Conservation (phyloP, 371 early-diverging fungal species). For the Lichtheimia ornata region DNA sequence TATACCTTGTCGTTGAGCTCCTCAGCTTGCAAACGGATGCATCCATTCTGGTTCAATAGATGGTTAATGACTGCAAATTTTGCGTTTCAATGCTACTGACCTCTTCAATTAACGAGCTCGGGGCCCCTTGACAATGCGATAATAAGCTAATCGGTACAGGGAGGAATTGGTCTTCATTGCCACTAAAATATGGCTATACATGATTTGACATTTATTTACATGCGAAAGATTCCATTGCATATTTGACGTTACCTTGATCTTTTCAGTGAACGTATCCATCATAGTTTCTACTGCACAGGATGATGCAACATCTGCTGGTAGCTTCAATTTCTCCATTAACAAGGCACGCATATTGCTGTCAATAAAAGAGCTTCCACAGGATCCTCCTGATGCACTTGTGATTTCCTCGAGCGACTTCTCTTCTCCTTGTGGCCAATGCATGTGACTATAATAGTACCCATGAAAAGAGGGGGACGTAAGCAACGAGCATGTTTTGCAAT, state of each 20-base stretch:
- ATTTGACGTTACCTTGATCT: slow-evolving; percentile 38
- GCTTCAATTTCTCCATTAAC: slow-evolving; percentile 26
- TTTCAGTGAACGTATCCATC: slow-evolving; percentile 42
- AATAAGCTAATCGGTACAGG: not conserved
- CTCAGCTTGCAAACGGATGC: slow-evolving; percentile 29
- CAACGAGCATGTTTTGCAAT: too few relatives aligned
- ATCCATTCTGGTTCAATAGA: slow-evolving; percentile 26
- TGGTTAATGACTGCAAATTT: not conserved
- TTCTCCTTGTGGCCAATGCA: slow-evolving; percentile 21
- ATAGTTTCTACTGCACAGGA: slow-evolving; percentile 39
- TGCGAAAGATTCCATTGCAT: too few relatives aligned
- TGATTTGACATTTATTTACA: not conserved
- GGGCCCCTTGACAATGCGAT: not conserved
- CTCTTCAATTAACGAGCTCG: not conserved
- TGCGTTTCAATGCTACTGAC: not conserved
- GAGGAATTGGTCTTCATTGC: slow-evolving; percentile 49
- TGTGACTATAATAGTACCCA: not conserved
- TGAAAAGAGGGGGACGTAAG: too few relatives aligned
- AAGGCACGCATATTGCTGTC: slow-evolving; percentile 50
- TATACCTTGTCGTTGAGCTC: slow-evolving; percentile 43
- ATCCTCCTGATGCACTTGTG: slow-evolving; percentile 51
- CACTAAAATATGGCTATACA: slow-evolving; percentile 53
- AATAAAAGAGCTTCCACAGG: slow-evolving; percentile 55
- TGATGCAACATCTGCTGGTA: not conserved
- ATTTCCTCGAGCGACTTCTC: slow-evolving; percentile 45